Percentiles rank a stretch among this genome's conserved stretches.
phyloP scores from a whole-genome alignment of 352 stramenopile species.

The Aphanomyces cochlioides region DNA sequence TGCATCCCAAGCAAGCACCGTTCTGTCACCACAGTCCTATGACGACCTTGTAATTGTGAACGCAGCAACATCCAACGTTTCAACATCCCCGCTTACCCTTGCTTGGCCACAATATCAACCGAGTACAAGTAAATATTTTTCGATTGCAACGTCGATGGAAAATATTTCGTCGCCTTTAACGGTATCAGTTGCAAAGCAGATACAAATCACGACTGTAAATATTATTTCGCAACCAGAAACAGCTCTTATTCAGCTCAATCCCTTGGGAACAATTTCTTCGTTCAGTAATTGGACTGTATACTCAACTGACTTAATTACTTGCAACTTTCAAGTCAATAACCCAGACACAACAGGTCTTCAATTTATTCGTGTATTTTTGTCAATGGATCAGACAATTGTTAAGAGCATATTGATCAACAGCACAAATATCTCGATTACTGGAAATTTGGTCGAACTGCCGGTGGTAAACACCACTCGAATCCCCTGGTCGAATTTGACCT shows the following conservation, averaged over 20 bases:
- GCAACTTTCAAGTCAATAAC: conserved; percentile 1
- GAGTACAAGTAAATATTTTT: background rate
- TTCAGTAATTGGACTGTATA: conserved; percentile 4
- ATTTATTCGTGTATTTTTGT: background rate
- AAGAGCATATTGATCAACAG: background rate
- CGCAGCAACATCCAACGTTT: background rate
- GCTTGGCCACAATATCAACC: background rate
- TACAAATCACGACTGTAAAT: background rate
- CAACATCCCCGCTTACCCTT: background rate
- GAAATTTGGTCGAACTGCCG: background rate
- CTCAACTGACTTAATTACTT: background rate
- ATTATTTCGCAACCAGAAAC: background rate
- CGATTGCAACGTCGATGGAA: background rate
- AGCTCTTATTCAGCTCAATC: background rate
- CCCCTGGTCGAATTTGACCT: background rate
- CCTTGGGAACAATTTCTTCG: background rate
- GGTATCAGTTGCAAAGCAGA: background rate
- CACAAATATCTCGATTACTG: background rate
- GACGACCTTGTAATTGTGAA: conserved; percentile 3
- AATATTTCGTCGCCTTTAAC: background rate
- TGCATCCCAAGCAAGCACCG: background rate
- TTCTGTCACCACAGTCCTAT: background rate
- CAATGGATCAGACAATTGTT: background rate
- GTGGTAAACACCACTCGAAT: background rate
- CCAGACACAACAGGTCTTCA: conserved; percentile 9